Evolutionary conservation across 1,139 yeast species (phyloP).

Genomic region (Kluyveromyces sp.): DNA sequence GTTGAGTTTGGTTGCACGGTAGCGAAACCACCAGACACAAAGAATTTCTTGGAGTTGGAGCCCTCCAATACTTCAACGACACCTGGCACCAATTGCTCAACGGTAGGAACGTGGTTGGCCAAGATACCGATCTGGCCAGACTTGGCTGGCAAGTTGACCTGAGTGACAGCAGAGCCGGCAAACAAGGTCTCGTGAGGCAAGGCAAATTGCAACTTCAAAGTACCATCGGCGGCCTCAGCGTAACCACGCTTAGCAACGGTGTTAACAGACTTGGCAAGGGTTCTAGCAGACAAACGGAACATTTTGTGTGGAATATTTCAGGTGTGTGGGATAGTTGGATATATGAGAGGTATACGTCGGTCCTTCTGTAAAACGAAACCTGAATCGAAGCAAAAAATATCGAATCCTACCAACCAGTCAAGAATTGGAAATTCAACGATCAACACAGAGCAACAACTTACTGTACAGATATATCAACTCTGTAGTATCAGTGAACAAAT

Average conservation of each 20-base stretch:
- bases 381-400: background rate
- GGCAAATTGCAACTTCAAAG: constrained; percentile 82
- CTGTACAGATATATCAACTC: too few relatives aligned
- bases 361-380: background rate
- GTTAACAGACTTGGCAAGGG: constrained; percentile 52
- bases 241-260: constrained; percentile 68
- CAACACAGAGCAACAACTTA: too few relatives aligned
- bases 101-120: constrained; percentile 97
- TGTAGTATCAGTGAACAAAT: too few relatives aligned
- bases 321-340: background rate
- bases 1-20: constrained; percentile 93
- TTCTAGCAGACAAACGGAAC: constrained; percentile 33
- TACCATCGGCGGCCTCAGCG: constrained; percentile 81
- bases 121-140: constrained; percentile 96
- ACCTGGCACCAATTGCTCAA: constrained; percentile 96
- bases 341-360: background rate
- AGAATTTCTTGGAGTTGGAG: constrained; percentile 68
- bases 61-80: constrained; percentile 88
- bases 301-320: constrained; percentile 8
- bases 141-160: constrained; percentile 93
- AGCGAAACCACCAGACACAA: constrained; percentile 94
- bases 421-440: too few relatives aligned
- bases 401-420: too few relatives aligned
- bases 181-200: constrained; percentile 65
- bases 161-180: constrained; percentile 43